Evolutionary conservation across 2,329 filamentous ascomycete species (phyloP), one percentile per base, ranked within the genome.

Genomic region (Orbilia oligospora): DNA sequence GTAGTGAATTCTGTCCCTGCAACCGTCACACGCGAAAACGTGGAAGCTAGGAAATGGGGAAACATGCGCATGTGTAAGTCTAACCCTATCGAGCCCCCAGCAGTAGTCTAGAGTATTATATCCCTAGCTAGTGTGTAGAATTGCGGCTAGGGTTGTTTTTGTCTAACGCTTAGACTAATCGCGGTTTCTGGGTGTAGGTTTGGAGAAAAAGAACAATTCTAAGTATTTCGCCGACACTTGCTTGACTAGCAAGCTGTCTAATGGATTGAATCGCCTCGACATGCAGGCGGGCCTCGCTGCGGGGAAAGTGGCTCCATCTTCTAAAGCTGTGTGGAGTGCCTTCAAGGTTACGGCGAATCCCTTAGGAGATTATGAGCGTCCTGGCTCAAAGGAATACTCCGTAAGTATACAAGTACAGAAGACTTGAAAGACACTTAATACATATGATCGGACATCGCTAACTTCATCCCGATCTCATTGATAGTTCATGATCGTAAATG

Each of bases 401-500:
- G 51, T 55, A 55, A 0, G 53, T 58, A 58, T 58, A 12, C 12
- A 30, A 58, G 30, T 8, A 51, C 5, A 5, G 30, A 56, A 56
- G 16, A 24, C 18, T 53, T 16, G 10, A 14, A 30, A 30, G 27
- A 30, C 16, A 6, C 38, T 2, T 14, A 38, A 41, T 41, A 16
- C 14, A n/a, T 41, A 16, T n/a, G 12, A 24, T 2, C 22, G 24
- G 27, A 3, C 27, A 30, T 10, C 5, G 30, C 30, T 58, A 38
- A 58, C 53, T 6, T 20, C 18, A 20, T 33, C 38, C 10, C 49
- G 5, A n/a, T 30, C 2, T 16, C 10, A 2, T 10, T 10, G 38
- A 0, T 58, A 58, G 53, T 58, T 58, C 30, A 36, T 36, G 53
- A 58, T 58, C 30, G 24, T 58, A 3, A 58, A 38, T 22, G 53